Percentiles rank a stretch among this genome's conserved stretches.
These are phyloP conservation scores for Macrocybe gigantea DNA, from an alignment of 768 basidiomycete species.

Conservation along the genomic window DNA sequence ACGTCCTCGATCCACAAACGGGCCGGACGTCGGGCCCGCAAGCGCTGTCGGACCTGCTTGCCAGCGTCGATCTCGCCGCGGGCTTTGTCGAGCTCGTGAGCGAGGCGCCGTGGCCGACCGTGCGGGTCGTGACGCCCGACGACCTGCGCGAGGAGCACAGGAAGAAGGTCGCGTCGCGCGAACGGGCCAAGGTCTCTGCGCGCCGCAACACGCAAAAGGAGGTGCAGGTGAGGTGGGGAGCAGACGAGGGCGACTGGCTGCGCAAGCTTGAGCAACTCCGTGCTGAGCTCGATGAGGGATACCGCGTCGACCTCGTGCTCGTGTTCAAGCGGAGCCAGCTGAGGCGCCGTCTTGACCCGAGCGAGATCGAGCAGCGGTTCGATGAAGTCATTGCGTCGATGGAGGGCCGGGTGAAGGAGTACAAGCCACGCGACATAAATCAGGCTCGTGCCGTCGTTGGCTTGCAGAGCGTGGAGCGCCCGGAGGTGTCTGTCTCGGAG, in stretches of 20 bases:
- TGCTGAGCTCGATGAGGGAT: constrained; percentile 54
- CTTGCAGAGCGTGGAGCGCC: too few relatives aligned
- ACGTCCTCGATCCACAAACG: constrained; percentile 42
- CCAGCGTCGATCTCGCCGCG: constrained; percentile 30
- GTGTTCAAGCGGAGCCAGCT: constrained; percentile 39
- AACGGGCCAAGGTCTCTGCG: constrained; percentile 25
- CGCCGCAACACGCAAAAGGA: constrained; percentile 46
- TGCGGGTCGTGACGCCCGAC: constrained; percentile 57
- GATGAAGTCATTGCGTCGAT: too few relatives aligned
- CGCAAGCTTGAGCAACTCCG: constrained; percentile 61
- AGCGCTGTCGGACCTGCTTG: constrained; percentile 38
- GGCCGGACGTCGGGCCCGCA: constrained; percentile 27
- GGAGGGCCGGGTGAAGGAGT: too few relatives aligned
- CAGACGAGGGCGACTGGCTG: constrained; percentile 49
- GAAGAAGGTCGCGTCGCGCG: constrained; percentile 29
- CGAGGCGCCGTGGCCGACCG: constrained; percentile 22
- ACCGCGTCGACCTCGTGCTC: constrained; percentile 51
- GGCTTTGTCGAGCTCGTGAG: constrained; percentile 53
- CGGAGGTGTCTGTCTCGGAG: too few relatives aligned
- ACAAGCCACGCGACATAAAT: too few relatives aligned
- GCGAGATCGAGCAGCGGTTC: too few relatives aligned
- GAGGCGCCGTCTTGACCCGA: too few relatives aligned
- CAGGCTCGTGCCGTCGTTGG: too few relatives aligned
- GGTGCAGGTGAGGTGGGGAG: constrained; percentile 67
- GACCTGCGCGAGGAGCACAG: constrained; percentile 36